Base-by-base conservation (phyloP, 345 rosid species). In the Camelina neglecta region DNA sequence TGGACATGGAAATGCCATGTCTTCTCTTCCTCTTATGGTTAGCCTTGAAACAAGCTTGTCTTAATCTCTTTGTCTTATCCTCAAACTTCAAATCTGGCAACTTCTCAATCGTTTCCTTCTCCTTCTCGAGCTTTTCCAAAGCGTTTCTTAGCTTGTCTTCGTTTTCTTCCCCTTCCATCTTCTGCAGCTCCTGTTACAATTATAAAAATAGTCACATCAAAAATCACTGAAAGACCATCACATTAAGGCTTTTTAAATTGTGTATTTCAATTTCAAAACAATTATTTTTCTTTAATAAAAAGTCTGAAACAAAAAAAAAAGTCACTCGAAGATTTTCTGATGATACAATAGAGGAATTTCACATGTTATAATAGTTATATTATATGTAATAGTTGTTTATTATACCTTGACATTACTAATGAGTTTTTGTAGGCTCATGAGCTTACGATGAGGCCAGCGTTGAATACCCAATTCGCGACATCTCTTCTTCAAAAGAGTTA, bases 21-120 rank as follows among this genome's bases (percentile, higher is more conserved):
- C 67, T 55, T 79, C 75, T 84, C 68, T 88, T 85, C 79, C 76
- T 90, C 84, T 84, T 92, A 83, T 92, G 90, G 58, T 84, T 90
- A 1, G 90, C 92, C 77, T 92, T 92, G 72, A 88, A 92, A 64
- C 89, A 90, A 1, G 93, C 89, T 77, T 92, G 96, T 48, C 97
- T 81, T 2, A 92, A 76, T 82, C 88, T 85, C 79, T 86, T 92
- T 0, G 96, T 88, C 26, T 73, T 79, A 26, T 75, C 78, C 16
- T 80, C 81, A 24, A 90, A 81, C 18, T 84, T 65, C 79, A 80
- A 13, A 13, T 92, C 88, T 0, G 96, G 96, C 20, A 68, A 24
- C 50, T 83, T 80, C 75, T 90, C 90, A 33, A 88, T 60, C 67
- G 64, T 18, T 80, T 60, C 84, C 86, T 58, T 85, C 73, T 92